Evolutionary conservation across 371 early-diverging fungal species (phyloP), one percentile per base, ranked within the genome.

Genomic region (Actinomortierella wolfii): DNA sequence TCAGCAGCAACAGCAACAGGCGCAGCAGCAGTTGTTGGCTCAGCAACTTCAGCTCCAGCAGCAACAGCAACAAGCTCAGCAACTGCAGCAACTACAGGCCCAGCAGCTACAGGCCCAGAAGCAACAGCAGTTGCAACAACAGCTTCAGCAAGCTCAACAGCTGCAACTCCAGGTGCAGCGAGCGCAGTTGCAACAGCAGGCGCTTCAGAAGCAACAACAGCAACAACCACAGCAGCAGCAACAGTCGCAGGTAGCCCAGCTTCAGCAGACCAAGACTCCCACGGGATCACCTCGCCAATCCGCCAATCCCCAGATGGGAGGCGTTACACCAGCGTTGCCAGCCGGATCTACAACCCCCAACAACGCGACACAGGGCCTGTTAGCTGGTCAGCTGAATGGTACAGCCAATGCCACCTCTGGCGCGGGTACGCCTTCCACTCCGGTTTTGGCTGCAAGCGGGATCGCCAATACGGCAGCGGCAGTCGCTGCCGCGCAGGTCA

Each of bases 281-380:
- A 65, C 73, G 1, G 73, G 73, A 51, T 71, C 73, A 1, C 73
- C 73, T 20, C 73, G 73, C 17, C 73, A 71, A 18, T 53, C 73
- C 2, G 48, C 73, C 15, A 53, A 66, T 21, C 61, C 73, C n/a
- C 73, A 71, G 51, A 71, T 71, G 73, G 73, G 66, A 5, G 73
- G 73, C 21, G 28, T 71, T 20, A 62, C 73, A 2, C 73, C 73
- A 1, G 62, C 61, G 1, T 66, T 71, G 15, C 66, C 73, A 6
- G 66, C 66, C 34, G 73, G 73, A 40, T 66, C 73, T n/a, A 71
- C 66, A 23, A 71, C 73, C 7, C 73, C 73, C 26, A 34, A 34
- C 34, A 11, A 11, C 11, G 34, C 34, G 11, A 34, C 34, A 6
- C 34, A 34, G 34, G 34, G 34, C 34, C 34, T 34, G 34, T 6